Percentiles rank a stretch among this genome's conserved stretches.
These are phyloP conservation scores for Eucalyptus paniculata DNA, from an alignment of 345 rosid species.

Conservation along the genomic window DNA sequence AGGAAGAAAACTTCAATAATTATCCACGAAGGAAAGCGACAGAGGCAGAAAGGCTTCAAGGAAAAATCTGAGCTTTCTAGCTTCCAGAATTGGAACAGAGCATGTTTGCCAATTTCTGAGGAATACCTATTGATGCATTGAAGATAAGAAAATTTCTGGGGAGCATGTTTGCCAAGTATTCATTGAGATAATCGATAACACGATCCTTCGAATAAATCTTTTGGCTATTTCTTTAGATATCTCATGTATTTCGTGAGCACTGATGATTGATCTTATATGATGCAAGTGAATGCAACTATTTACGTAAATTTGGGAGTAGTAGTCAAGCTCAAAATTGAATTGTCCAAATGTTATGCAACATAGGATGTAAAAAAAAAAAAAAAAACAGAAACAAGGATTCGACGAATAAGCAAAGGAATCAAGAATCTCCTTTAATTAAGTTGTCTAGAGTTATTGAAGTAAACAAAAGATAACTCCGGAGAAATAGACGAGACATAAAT, in stretches of 20 bases:
- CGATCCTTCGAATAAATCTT: neutral
- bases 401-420: neutral
- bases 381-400: neutral
- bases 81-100: too few relatives aligned
- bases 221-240: neutral
- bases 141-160: neutral
- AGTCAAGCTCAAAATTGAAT: neutral
- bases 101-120: too few relatives aligned
- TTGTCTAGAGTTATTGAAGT: neutral
- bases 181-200: neutral
- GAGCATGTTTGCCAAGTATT: neutral
- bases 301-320: neutral
- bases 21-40: too few relatives aligned
- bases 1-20: too few relatives aligned
- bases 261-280: too few relatives aligned
- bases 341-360: too few relatives aligned
- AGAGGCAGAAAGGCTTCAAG: too few relatives aligned
- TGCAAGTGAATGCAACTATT: neutral
- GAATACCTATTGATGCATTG: neutral
- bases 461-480: neutral
- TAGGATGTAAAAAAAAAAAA: too few relatives aligned
- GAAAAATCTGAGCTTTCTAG: fast-evolving
- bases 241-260: neutral
- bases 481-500: neutral
- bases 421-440: neutral